Percentiles rank a stretch among this genome's conserved stretches.
Conservation (phyloP, 2,329 filamentous ascomycete genomes). For the Paecilomyces fulvus region DNA sequence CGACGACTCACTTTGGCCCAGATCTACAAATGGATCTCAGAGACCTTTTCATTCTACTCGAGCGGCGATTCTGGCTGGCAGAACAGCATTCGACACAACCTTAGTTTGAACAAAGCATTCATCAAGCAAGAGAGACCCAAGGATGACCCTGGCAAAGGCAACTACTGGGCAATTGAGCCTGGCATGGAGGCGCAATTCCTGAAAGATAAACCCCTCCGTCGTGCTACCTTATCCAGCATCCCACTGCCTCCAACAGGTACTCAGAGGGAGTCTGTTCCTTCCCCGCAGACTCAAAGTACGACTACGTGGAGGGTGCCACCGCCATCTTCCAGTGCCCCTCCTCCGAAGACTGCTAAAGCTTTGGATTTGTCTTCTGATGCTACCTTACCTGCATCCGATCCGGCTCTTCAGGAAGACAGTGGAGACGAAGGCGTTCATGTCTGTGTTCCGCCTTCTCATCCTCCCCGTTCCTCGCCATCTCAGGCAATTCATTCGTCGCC, state of each 20-base stretch:
- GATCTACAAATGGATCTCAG: conserved; percentile 99
- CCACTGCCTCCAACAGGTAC: conserved; percentile 25
- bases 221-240: conserved; percentile 37
- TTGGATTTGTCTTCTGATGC: conserved; percentile 66
- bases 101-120: conserved; percentile 94
- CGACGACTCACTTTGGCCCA: conserved; percentile 81
- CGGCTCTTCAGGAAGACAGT: conserved; percentile 47
- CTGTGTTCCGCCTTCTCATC: conserved; percentile 15
- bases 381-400: conserved; percentile 65
- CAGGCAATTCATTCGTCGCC: conserved; percentile 78
- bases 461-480: conserved; percentile 40
- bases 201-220: conserved; percentile 64
- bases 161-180: conserved; percentile 92
- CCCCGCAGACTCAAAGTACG: conserved; percentile 23
- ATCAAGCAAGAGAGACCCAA: conserved; percentile 93
- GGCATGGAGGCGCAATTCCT: conserved; percentile 84
- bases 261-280: conserved; percentile 20
- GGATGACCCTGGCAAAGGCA: conserved; percentile 93
- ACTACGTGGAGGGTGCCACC: conserved; percentile 28
- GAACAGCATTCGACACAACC: conserved; percentile 97
- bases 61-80: conserved; percentile 87
- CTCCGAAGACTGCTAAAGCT: conserved; percentile 17
- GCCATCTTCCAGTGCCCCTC: conserved; percentile 13
- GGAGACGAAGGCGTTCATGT: conserved; percentile 34
- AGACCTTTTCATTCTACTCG: conserved; percentile 82